Evolutionary conservation across 2,329 filamentous ascomycete species (phyloP).

Genomic region (Remersonia thermophila): DNA sequence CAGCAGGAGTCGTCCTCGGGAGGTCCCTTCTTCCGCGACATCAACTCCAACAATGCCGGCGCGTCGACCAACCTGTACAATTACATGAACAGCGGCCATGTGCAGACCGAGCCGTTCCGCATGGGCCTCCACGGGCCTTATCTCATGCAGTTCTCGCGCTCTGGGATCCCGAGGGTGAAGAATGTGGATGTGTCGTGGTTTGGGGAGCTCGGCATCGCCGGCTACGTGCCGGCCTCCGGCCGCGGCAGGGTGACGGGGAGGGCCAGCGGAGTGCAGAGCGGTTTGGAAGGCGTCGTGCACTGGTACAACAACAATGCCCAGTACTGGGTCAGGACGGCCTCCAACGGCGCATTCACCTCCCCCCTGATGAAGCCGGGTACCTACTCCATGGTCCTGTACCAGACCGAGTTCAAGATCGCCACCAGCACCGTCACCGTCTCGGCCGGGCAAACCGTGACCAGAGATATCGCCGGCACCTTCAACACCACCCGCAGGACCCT

Average conservation of each 20-base stretch:
- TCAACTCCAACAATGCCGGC: constrained; percentile 52
- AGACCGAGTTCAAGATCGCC: constrained; percentile 44
- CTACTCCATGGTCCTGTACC: constrained; percentile 56
- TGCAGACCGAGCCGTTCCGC: constrained; percentile 48
- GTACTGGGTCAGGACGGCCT: constrained; percentile 50
- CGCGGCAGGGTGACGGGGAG: constrained; percentile 50
- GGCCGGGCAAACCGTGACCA: constrained; percentile 35
- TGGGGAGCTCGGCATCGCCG: constrained; percentile 41
- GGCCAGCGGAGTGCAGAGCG: constrained; percentile 42
- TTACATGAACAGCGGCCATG: constrained; percentile 57
- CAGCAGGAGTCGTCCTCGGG: constrained; percentile 49
- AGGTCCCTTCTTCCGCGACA: constrained; percentile 54
- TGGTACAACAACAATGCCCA: constrained; percentile 53
- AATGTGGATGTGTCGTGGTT: constrained; percentile 40
- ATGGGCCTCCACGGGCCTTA: constrained; percentile 56
- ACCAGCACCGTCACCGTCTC: constrained; percentile 36
- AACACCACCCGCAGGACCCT: constrained; percentile 38
- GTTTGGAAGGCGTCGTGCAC: constrained; percentile 47
- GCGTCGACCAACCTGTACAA: constrained; percentile 47
- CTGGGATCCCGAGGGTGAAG: constrained; percentile 36
- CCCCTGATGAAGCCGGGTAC: constrained; percentile 55
- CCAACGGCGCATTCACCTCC: constrained; percentile 46
- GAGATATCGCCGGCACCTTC: constrained; percentile 34
- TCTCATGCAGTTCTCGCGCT: constrained; percentile 46
- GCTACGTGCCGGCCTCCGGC: constrained; percentile 41